phyloP scores from a whole-genome alignment of 257 asterid genomes.

The Phtheirospermum japonicum region DNA sequence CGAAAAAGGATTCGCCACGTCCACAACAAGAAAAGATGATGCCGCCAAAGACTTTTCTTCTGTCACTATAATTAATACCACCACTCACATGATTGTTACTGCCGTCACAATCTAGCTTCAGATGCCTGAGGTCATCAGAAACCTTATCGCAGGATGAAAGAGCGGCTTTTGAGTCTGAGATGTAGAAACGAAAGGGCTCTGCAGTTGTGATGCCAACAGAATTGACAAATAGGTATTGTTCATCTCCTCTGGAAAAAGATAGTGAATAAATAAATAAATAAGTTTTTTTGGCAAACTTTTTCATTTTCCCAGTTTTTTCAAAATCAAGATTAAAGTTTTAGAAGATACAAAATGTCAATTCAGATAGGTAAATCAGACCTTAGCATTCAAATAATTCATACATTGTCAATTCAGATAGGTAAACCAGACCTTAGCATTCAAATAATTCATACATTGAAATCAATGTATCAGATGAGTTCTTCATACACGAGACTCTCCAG shows the following conservation, averaged over 20 bases:
- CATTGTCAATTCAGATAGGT: conserved; percentile 2
- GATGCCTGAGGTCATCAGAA: conserved; percentile 37
- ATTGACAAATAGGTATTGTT: conserved; percentile 65
- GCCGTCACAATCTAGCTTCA: conserved; percentile 36
- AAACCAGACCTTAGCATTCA: conserved; percentile 10
- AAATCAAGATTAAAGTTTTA: background rate
- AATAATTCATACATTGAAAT: conserved; percentile 6
- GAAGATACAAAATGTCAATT: background rate
- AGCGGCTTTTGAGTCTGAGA: conserved; percentile 54
- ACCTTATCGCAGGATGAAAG: conserved; percentile 38
- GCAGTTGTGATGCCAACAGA: conserved; percentile 63
- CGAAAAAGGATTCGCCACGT: conserved; percentile 62
- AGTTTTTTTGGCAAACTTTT: conserved; percentile 6
- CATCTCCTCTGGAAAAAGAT: conserved; percentile 49
- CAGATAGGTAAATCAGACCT: no score
- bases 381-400: background rate
- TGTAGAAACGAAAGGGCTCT: conserved; percentile 61
- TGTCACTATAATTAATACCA: conserved; percentile 20
- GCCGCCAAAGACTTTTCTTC: conserved; percentile 63
- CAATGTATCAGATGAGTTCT: background rate
- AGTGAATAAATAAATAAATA: background rate
- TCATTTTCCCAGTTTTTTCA: background rate
- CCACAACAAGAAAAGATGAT: conserved; percentile 72
- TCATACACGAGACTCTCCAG: background rate
- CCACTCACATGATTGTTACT: background rate